Base-by-base conservation (phyloP, 2,329 filamentous ascomycete species). In the Anthostomella pinea region DNA sequence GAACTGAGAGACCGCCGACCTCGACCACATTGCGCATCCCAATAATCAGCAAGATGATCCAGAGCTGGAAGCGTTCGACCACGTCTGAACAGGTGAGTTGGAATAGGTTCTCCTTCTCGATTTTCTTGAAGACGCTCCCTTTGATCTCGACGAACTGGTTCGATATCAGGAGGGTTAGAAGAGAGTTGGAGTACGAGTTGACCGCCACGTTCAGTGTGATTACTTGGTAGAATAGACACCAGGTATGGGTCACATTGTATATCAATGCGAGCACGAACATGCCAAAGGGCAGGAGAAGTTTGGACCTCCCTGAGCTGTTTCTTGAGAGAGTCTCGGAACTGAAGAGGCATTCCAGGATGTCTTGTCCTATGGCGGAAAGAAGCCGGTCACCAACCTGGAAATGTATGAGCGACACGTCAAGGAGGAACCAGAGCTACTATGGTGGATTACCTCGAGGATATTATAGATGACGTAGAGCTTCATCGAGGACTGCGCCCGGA, bases 121-220 rank as follows among this genome's bases (percentile, higher is more conserved):
- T 95, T 43, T 91, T 93, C 68, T 98, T 97, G 72, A 98, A 98
- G 1, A 98, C 94, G 0, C 90, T 94, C 43, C 87, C 87, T 59
- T 98, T 98, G 71, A 98, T 95, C 66, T 98, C 93, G 27, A 98
- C 93, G 54, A 98, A 98, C 58, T 98, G 94, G 57, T 97, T 98
- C 6, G 90, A 96, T 59, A 98, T 79, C 2, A 98, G 72, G 1
- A 98, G 76, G 0, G 93, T 96, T 21, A 98, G 73, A 4, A 98
- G 71, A 0, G 93, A 91, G 57, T 98, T 98, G 0, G 90, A 96
- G 63, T 98, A 98, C 0, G 91, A 96, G 63, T 98, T 98, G 52
- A 98, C 91, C 1, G 93, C 93, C 3, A 98, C 94, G 47, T 98
- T 98, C 35, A 98, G 76, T 0, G 93, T 95, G 52, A 98, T 95